A percentile compares a stretch with the other conserved stretches of the same genome.
Conservation (phyloP, 2,329 filamentous ascomycete species). For the Claviceps citrina region DNA sequence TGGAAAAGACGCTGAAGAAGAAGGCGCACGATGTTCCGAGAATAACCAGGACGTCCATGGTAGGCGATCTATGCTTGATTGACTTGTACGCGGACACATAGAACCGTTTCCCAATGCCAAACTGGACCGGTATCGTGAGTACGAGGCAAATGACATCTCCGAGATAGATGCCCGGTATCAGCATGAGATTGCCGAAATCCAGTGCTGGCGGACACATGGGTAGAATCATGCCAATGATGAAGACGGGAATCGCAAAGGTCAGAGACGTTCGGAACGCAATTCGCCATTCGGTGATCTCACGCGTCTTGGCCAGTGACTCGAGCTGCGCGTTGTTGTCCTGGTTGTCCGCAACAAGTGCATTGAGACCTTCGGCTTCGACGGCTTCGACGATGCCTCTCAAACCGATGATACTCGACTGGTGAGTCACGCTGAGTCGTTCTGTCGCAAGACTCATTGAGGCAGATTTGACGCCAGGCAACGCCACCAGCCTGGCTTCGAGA, state of each 20-base stretch:
- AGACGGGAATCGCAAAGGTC: conserved; percentile 75
- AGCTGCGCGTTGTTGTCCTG: conserved; percentile 96
- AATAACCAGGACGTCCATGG: conserved; percentile 94
- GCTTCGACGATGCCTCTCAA: conserved; percentile 69
- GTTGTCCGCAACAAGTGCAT: conserved; percentile 75
- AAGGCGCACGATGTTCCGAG: conserved; percentile 90
- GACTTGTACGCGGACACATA: conserved; percentile 91
- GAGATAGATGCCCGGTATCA: conserved; percentile 66
- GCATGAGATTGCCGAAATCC: conserved; percentile 56
- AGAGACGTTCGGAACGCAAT: conserved; percentile 64
- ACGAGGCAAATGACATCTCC: conserved; percentile 72
- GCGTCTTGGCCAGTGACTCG: conserved; percentile 88
- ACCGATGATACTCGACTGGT: conserved; percentile 57
- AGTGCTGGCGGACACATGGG: conserved; percentile 68
- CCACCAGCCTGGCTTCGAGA: conserved; percentile 52
- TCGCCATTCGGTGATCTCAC: conserved; percentile 88
- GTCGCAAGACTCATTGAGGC: conserved; percentile 59
- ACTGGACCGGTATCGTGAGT: conserved; percentile 86
- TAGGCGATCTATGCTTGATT: conserved; percentile 75
- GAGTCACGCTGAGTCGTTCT: conserved; percentile 57
- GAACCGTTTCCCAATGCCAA: conserved; percentile 88
- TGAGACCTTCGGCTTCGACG: conserved; percentile 70
- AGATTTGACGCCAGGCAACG: conserved; percentile 56
- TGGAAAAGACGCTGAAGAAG: conserved; percentile 81
- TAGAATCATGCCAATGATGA: conserved; percentile 82